Base-by-base conservation (phyloP, 805 yeast genomes). In the Saccharomycopsis javanensis region DNA sequence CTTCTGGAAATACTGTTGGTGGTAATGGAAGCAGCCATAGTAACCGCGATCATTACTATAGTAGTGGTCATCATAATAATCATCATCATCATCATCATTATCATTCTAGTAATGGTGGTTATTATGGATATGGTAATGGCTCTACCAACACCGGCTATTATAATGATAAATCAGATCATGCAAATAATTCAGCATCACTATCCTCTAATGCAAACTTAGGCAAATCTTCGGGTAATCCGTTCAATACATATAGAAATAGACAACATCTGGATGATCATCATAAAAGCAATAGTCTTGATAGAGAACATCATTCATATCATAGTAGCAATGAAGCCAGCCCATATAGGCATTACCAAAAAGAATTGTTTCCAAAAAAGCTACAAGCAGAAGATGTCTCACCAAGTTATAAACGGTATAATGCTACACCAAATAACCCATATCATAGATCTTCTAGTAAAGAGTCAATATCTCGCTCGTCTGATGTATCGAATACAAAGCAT, bases 1-100 rank as follows among this genome's bases (percentile, higher is more conserved):
- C n/a, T n/a, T n/a, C 45, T 23, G 55, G 42, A 7, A 23, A 30
- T 38, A 3, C 34, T 25, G 53, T 45, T 27, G 28, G 23, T 20
- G 46, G 37, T 30, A 42, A 6, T 45, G 34, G 55, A 30, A 54
- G 25, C 20, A 53, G 50, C 16, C 45, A 53, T 34, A 31, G n/a
- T 34, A 54, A 48, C 18, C 25, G 27, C 31, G 48, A 37, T 25
- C 38, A 48, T 38, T 48, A 51, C 23, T 37, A 54, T 35, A 34
- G 38, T 35, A 54, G 34, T 20, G 20, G 45, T 13, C 45, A 42
- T n/a, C 48, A 42, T 23, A 18, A 28, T 45, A 46, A n/a, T 31
- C 42, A 10, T 35, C 54, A 28, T 30, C 28, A 18, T 50, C 55
- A n/a, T 51, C 54, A 55, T 52, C 35, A 11, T 20, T 15, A 42